These are phyloP conservation scores for Isatis tinctoria DNA, from an alignment of 345 rosid species.

Conservation along the genomic window DNA sequence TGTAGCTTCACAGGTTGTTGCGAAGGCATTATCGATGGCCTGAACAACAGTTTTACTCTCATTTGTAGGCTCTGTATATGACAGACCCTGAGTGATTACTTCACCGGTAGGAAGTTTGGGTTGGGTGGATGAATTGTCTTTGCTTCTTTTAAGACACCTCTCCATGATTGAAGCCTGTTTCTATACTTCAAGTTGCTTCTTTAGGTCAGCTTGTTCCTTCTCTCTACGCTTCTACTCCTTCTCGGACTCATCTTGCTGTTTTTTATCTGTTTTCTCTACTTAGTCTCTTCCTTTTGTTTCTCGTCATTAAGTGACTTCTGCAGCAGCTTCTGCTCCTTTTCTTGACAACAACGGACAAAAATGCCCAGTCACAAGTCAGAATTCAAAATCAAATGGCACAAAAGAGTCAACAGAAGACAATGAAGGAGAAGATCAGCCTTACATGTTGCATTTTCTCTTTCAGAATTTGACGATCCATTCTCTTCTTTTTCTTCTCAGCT, in stretches of 20 bases:
- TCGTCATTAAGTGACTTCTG: slow-evolving; percentile 57
- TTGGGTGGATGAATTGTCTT: slow-evolving; percentile 35
- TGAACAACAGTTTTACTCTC: slow-evolving; percentile 38
- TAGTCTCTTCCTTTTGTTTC: slow-evolving; percentile 60
- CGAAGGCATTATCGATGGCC: slow-evolving; percentile 57
- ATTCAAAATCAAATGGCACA: not conserved
- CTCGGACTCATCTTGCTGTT: slow-evolving; percentile 79
- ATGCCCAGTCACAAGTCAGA: not conserved
- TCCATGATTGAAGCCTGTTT: slow-evolving; percentile 96
- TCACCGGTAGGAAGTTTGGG: slow-evolving; percentile 34
- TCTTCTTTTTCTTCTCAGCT: too few species aligned
- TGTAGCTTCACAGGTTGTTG: slow-evolving; percentile 41
- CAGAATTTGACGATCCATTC: slow-evolving; percentile 42
- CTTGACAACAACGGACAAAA: slow-evolving; percentile 39
- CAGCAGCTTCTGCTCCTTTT: slow-evolving; percentile 59
- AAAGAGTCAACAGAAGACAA: not conserved
- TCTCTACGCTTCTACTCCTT: slow-evolving; percentile 62
- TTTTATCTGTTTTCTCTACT: slow-evolving; percentile 53
- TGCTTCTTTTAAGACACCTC: slow-evolving; percentile 63
- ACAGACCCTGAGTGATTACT: slow-evolving; percentile 15
- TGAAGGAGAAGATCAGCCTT: slow-evolving; percentile 20
- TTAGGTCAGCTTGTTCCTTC: slow-evolving; percentile 72
- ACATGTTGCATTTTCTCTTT: slow-evolving; percentile 66
- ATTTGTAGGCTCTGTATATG: slow-evolving; percentile 30
- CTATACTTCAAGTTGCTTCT: slow-evolving; percentile 51